phyloP scores from a whole-genome alignment of 441 rosid species.

The Gossypium gossypioides region DNA sequence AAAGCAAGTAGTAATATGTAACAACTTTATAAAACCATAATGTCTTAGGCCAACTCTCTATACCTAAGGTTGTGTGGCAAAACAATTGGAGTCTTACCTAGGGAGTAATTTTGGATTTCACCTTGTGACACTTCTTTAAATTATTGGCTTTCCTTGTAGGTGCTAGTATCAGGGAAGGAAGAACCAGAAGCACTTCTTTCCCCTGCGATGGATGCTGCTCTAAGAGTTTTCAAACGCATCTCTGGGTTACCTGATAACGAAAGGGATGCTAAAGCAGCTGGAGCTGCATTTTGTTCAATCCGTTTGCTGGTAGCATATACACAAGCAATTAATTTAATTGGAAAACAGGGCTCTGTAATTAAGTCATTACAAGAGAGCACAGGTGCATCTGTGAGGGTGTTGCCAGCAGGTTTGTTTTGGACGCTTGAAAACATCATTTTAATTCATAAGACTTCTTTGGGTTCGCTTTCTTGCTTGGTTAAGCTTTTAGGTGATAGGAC shows the following conservation, averaged over 20 bases:
- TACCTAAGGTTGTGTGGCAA: not conserved
- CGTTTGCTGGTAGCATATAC: conserved; percentile 67
- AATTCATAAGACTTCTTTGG: not conserved
- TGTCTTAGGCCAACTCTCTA: not conserved
- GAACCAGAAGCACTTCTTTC: conserved; percentile 65
- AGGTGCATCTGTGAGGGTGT: conserved; percentile 65
- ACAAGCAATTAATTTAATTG: conserved; percentile 81
- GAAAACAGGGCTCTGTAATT: conserved; percentile 73
- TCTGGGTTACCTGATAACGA: conserved; percentile 47
- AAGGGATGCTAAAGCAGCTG: conserved; percentile 36
- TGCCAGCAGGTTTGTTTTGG: conserved; percentile 49
- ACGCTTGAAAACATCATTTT: not conserved
- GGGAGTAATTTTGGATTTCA: not conserved
- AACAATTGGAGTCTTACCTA: not conserved
- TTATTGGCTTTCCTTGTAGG: conserved; percentile 33
- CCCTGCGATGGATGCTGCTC: conserved; percentile 76
- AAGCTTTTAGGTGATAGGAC: no score
- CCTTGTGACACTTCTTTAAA: not conserved
- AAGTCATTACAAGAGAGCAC: conserved; percentile 70
- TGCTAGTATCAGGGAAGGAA: conserved; percentile 70
- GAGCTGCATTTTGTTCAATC: conserved; percentile 47
- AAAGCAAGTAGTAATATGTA: not conserved
- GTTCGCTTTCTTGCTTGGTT: no score
- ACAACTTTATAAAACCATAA: not conserved
- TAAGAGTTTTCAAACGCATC: conserved; percentile 67